Percentiles rank a stretch among this genome's conserved stretches.
Evolutionary conservation across 2,329 filamentous ascomycete genomes (phyloP).

Genomic region (Cladophialophora immunda): DNA sequence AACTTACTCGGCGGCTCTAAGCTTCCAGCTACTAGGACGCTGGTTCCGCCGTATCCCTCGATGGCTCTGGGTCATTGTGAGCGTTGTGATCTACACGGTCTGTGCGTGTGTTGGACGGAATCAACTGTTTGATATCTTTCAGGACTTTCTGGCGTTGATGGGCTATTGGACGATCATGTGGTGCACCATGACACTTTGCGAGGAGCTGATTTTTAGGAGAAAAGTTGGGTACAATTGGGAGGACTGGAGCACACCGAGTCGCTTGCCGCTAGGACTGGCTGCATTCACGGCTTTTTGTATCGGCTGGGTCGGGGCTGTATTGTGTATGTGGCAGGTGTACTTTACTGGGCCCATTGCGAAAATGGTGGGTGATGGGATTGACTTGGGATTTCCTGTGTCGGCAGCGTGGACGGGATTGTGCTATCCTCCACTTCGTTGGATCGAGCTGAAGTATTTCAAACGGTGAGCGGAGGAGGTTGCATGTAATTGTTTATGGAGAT

Average conservation of each 20-base stretch:
- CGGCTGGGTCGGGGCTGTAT: slow-evolving; percentile 52
- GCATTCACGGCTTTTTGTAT: slow-evolving; percentile 49
- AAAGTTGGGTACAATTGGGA: slow-evolving; percentile 55
- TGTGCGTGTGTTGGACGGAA: slow-evolving; percentile 56
- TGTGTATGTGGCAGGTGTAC: slow-evolving; percentile 53
- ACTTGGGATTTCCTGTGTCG: slow-evolving; percentile 50
- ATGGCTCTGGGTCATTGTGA: slow-evolving; percentile 52
- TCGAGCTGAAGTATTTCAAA: slow-evolving; percentile 40
- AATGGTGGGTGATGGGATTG: slow-evolving; percentile 46
- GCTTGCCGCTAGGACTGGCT: slow-evolving; percentile 53
- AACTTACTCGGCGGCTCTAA: slow-evolving; percentile 56
- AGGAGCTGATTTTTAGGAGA: slow-evolving; percentile 54
- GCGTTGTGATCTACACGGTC: slow-evolving; percentile 52
- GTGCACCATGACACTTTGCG: slow-evolving; percentile 49
- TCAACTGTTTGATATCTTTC: slow-evolving; percentile 54
- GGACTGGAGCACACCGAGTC: slow-evolving; percentile 49
- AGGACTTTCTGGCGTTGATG: slow-evolving; percentile 57
- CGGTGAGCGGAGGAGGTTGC: too few species aligned
- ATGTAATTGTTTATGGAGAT: too few species aligned
- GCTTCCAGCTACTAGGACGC: slow-evolving; percentile 54
- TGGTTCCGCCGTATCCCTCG: slow-evolving; percentile 50
- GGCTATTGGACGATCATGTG: slow-evolving; percentile 53
- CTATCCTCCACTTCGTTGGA: slow-evolving; percentile 47
- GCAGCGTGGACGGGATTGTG: slow-evolving; percentile 46
- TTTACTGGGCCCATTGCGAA: slow-evolving; percentile 50